These are phyloP conservation scores for Chalciporus sp. DNA, from an alignment of 1,284 basidiomycete genomes.

Conservation along the genomic window DNA sequence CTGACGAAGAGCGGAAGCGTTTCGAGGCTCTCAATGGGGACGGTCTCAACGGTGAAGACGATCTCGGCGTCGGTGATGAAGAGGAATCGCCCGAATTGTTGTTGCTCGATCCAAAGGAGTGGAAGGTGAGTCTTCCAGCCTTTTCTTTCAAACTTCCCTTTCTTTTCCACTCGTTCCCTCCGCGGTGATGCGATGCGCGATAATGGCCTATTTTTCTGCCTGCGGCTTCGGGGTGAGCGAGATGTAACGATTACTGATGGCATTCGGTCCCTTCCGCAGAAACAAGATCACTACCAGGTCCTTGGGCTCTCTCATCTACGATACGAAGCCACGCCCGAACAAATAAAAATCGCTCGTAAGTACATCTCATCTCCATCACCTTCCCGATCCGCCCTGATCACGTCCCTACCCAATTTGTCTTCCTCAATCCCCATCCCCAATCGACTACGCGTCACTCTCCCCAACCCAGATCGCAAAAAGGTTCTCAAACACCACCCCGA, in stretches of 20 bases:
- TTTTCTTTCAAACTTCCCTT: not conserved
- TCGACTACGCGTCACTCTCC: no score
- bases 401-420: not conserved
- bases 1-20: slow-evolving; percentile 55
- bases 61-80: slow-evolving; percentile 93
- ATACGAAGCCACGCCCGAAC: slow-evolving; percentile 86
- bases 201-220: not conserved
- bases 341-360: slow-evolving; percentile 96
- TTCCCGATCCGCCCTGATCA: slow-evolving; percentile 12
- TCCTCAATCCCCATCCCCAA: no score
- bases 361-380: slow-evolving; percentile 24
- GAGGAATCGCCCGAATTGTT: slow-evolving; percentile 78
- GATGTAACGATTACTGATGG: slow-evolving; percentile 1
- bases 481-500: slow-evolving; percentile 99
- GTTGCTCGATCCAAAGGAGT: slow-evolving; percentile 91
- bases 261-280: slow-evolving; percentile 46
- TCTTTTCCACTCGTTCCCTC: no score
- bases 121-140: slow-evolving; percentile 72
- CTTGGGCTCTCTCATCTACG: slow-evolving; percentile 91
- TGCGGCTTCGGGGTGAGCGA: not conserved
- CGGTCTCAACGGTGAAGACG: slow-evolving; percentile 71
- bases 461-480: slow-evolving; percentile 88
- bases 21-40: slow-evolving; percentile 57
- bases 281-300: slow-evolving; percentile 98
- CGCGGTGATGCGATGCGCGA: not conserved